Evolutionary conservation across 225 moss, liverwort and hornwort genomes (phyloP), one percentile per base, ranked within the genome.

Genomic region (Physcomitrium patens): DNA sequence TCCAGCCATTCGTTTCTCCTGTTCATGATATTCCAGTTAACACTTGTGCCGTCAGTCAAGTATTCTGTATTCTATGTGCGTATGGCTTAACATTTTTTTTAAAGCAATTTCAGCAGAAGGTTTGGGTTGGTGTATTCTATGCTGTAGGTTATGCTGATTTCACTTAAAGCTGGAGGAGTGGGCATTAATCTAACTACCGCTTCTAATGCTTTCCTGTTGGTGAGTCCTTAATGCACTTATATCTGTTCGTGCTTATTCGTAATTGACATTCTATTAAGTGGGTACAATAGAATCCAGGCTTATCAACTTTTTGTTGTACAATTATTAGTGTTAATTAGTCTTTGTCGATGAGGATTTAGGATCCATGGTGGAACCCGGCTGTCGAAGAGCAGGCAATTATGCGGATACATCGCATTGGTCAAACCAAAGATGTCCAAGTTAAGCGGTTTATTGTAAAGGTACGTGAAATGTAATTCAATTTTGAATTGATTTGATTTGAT

Each of bases 301-400:
- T 67, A 3, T 56, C 18, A 56, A 41, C 20, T 54, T 79, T 64
- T 17, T 46, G 43, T 54, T 56, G 0, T 26, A 44, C 1, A 18
- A 20, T 37, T 59, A 0, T 50, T 9, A 53, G 42, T 20, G 43
- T 14, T 74, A 56, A 77, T 43, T 23, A 13, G 17, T 66, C n/a
- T 69, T 47, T 2, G 11, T 55, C 27, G 69, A 71, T 43, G 73
- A 31, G 41, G 41, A 43, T 62, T 19, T 63, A 93, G 94, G 94
- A 95, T 79, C 95, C 95, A 18, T 95, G 95, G 95, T 95, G 95
- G 95, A 95, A 95, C 81, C 95, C 95, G 28, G 95, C 95, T 22
- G 95, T 95, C 52, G 95, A 95, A 79, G 95, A 95, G 77, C 95
- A 95, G 78, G 95, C 95, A 50, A 88, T 95, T 54, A 95, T 95